Conservation (phyloP, 2,329 filamentous ascomycete genomes). For the Blumeriella jaapii region DNA sequence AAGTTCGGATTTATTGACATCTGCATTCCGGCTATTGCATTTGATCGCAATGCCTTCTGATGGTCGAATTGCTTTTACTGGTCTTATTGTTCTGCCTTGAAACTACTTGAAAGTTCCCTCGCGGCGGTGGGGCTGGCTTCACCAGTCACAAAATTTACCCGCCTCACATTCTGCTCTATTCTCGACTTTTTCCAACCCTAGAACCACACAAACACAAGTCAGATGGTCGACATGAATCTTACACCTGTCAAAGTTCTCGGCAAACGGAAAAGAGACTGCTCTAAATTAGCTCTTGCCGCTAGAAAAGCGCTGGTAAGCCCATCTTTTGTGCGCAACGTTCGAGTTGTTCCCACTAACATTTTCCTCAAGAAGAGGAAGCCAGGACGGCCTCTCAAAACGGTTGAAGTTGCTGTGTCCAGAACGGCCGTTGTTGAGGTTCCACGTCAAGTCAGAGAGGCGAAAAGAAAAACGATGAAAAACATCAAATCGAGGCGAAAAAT, state of each 20-base stretch:
- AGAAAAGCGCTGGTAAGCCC: constrained; percentile 20
- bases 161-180: no score
- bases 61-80: no score
- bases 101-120: no score
- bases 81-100: no score
- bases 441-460: constrained; percentile 4
- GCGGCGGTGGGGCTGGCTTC: no score
- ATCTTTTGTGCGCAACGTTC: no score
- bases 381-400: constrained; percentile 3
- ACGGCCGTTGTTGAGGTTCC: neutral
- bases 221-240: constrained; percentile 13
- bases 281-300: constrained; percentile 15
- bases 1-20: no score
- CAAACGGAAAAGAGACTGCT: constrained; percentile 19
- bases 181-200: neutral
- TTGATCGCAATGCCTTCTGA: no score
- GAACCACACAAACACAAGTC: neutral
- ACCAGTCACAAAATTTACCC: no score
- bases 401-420: neutral
- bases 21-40: no score
- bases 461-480: constrained; percentile 17
- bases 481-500: constrained; percentile 23
- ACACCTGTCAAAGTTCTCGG: constrained; percentile 26
- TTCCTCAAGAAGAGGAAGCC: constrained; percentile 1
- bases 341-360: neutral